Conservation (phyloP, 805 yeast species). For the Komagataella populi region DNA sequence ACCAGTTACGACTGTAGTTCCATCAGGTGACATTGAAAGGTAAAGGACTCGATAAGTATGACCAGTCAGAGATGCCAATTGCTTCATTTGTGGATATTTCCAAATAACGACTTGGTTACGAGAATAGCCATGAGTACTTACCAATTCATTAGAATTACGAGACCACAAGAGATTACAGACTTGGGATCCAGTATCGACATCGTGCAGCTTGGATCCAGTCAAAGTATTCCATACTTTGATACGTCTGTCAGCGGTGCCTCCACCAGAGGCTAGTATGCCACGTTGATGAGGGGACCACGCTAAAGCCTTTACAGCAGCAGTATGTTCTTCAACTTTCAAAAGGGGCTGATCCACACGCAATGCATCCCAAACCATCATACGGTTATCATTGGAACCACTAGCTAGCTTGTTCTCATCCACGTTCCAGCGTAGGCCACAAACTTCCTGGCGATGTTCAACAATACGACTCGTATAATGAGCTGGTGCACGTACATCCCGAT, state of each 20-base stretch:
- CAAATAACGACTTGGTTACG: conserved; percentile 84
- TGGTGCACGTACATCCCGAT: conserved; percentile 83
- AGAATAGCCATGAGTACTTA: conserved; percentile 90
- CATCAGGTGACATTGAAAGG: conserved; percentile 86
- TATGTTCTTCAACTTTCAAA: conserved; percentile 66
- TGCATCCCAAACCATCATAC: conserved; percentile 81
- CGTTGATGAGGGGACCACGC: conserved; percentile 98
- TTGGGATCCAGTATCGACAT: conserved; percentile 92
- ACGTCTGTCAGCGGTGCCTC: conserved; percentile 89
- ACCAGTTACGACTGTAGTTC: conserved; percentile 93
- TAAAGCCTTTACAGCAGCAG: conserved; percentile 92
- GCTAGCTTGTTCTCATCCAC: conserved; percentile 84
- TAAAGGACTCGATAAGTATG: conserved; percentile 89
- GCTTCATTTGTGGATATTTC: conserved; percentile 90
- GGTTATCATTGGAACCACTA: conserved; percentile 91
- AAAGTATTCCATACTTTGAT: conserved; percentile 88
- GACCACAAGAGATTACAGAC: conserved; percentile 94
- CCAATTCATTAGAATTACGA: conserved; percentile 79
- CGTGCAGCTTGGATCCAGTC: conserved; percentile 59
- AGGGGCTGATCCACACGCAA: conserved; percentile 47
- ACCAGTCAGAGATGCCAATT: conserved; percentile 85
- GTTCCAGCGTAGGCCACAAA: conserved; percentile 94
- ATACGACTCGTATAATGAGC: conserved; percentile 67
- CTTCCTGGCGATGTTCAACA: conserved; percentile 79
- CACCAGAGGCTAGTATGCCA: conserved; percentile 89